Evolutionary conservation across 2,329 filamentous ascomycete genomes (phyloP), one percentile per base, ranked within the genome.

Genomic region (Colletotrichum trifolii): DNA sequence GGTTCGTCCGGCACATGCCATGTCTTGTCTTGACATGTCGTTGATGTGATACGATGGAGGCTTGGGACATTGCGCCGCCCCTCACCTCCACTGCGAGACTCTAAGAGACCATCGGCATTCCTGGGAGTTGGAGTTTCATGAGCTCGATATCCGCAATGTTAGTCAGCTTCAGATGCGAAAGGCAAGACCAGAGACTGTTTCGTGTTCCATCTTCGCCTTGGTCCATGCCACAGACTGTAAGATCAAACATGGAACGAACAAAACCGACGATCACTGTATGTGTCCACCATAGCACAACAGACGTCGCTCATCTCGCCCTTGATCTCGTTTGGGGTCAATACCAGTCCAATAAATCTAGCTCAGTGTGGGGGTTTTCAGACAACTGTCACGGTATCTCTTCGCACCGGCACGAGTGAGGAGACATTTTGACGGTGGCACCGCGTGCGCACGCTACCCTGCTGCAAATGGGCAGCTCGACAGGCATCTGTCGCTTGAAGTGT

Each of bases 331-430:
- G 13, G 13, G 11, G 4, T 58, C 11, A 46, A n/a, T 8, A 7
- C 25, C 13, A 57, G 7, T 39, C 33, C 54, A 17, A 39, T 34
- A 10, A 40, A 34, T 39, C 36, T 57, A 45, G 55, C 46, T 45
- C 46, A 43, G 39, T 50, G 33, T 65, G 40, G 50, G 45, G 42
- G 25, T 12, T 25, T 38, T 43, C 17, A 52, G 39, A 50, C 17
- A 25, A 35, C 8, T 39, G 46, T 54, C 36, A 45, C 50, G 47
- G 47, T 54, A 52, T 39, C 50, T 17, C n/a, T 4, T 39, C 57
- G 62, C 39, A 65, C 46, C 40, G 57, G 47, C 50, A 50, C 57
- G 25, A 50, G 50, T 65, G 40, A 36, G 48, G 34, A 35, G 11
- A 42, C 55, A 36, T 12, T 47, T 39, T 35, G 39, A 36, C 52